These are phyloP conservation scores for Solanum ahanhuiri DNA, from an alignment of 257 asterid species.

Conservation along the genomic window DNA sequence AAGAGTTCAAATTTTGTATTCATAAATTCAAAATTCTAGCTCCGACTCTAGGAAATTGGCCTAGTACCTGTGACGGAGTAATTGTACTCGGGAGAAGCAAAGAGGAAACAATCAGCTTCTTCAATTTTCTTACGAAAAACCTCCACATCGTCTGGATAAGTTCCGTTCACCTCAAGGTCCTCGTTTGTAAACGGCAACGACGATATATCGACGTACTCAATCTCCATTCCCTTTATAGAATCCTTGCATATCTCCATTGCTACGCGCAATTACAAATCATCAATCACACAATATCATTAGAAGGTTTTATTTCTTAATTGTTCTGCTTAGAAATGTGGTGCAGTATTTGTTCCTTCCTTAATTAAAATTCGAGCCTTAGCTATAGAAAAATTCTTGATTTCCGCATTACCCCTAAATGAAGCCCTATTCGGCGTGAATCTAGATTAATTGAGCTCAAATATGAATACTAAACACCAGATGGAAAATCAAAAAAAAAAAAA, in stretches of 20 bases:
- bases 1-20: neutral
- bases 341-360: too few species aligned
- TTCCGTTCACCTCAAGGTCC: slow-evolving; percentile 71
- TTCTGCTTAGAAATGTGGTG: neutral
- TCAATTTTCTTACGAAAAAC: slow-evolving; percentile 67
- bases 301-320: neutral
- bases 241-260: slow-evolving; percentile 55
- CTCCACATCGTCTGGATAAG: slow-evolving; percentile 68
- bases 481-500: too few species aligned
- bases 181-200: slow-evolving; percentile 59
- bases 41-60: neutral
- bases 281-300: neutral
- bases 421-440: neutral
- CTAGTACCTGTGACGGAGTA: slow-evolving; percentile 79
- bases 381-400: too few species aligned
- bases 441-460: neutral
- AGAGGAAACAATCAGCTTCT: slow-evolving; percentile 62
- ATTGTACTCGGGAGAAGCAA: slow-evolving; percentile 90
- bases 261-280: neutral
- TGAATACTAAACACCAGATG: too few species aligned
- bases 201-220: slow-evolving; percentile 69
- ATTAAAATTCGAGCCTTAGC: neutral
- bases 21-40: neutral
- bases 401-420: too few species aligned
- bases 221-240: slow-evolving; percentile 49